phyloP scores from a whole-genome alignment of 2,329 filamentous ascomycete genomes.

The Lithohypha guttulata region DNA sequence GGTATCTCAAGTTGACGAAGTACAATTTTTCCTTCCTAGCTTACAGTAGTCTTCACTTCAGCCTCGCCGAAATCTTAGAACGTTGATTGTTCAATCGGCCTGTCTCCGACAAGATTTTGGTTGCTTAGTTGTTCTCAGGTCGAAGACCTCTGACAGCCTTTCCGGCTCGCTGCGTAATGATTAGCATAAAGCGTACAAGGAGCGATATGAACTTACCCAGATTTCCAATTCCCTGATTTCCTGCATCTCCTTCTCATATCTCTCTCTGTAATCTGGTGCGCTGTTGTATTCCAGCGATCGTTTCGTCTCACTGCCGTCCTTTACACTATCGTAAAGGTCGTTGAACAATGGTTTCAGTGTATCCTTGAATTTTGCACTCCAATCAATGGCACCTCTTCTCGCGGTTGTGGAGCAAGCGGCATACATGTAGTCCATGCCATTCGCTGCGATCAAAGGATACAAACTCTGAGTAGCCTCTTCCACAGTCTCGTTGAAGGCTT shows the following conservation, averaged over 20 bases:
- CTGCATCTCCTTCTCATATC: conserved; percentile 96
- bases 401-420: conserved; percentile 98
- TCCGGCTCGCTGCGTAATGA: no score
- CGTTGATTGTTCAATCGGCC: background rate
- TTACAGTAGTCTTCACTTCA: no score
- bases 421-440: conserved; percentile 99
- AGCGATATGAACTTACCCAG: no score
- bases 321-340: conserved; percentile 86
- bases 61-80: no score
- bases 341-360: conserved; percentile 98
- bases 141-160: conserved; percentile 85
- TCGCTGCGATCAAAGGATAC: conserved; percentile 92
- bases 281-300: conserved; percentile 95
- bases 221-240: conserved; percentile 98
- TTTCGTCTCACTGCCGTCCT: conserved; percentile 86
- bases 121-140: conserved; percentile 60
- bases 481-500: conserved; percentile 99
- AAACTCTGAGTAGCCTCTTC: conserved; percentile 98
- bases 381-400: conserved; percentile 96
- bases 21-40: background rate
- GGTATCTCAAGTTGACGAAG: conserved; percentile 7
- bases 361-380: conserved; percentile 94
- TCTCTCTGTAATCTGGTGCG: conserved; percentile 89
- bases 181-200: no score
- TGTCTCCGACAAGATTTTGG: background rate